phyloP scores from a whole-genome alignment of 2,329 filamentous ascomycete genomes.

The Aspergillus sp. region DNA sequence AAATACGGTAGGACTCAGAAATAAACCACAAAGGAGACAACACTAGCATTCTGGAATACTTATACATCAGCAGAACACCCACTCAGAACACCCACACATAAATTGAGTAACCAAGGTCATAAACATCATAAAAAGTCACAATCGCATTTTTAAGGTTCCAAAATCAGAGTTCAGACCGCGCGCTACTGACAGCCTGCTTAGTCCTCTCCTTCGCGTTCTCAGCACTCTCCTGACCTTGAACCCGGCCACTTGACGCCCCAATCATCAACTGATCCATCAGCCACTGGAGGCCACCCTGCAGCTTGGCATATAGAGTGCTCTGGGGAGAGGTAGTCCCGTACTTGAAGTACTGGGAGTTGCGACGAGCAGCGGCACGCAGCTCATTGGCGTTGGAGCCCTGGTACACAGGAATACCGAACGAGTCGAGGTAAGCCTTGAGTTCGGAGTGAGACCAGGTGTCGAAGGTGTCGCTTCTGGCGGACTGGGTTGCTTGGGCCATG shows the following conservation, averaged over 20 bases:
- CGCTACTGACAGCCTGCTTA: conserved; percentile 43
- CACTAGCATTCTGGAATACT: too few relatives aligned
- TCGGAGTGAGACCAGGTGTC: conserved; percentile 64
- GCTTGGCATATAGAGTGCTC: conserved; percentile 58
- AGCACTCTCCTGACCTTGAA: conserved; percentile 42
- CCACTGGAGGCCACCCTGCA: conserved; percentile 44
- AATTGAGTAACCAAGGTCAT: not conserved
- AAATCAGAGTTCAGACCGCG: conserved; percentile 25
- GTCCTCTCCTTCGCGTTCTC: conserved; percentile 38
- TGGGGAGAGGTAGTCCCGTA: conserved; percentile 63
- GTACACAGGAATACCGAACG: conserved; percentile 61
- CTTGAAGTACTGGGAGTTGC: conserved; percentile 66
- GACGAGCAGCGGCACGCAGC: conserved; percentile 61
- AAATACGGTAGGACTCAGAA: too few relatives aligned
- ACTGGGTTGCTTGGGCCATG: conserved; percentile 55
- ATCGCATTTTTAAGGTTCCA: not conserved
- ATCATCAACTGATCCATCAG: conserved; percentile 42
- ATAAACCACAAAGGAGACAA: too few relatives aligned
- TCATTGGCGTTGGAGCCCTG: conserved; percentile 63
- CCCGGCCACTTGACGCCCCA: conserved; percentile 40
- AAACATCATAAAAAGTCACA: not conserved
- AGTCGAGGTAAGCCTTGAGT: conserved; percentile 70
- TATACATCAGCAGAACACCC: too few relatives aligned
- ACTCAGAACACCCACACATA: too few relatives aligned
- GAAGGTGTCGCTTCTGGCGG: conserved; percentile 59